Conservation (phyloP, 805 yeast genomes). For the Lipomyces spencermartinsiae region DNA sequence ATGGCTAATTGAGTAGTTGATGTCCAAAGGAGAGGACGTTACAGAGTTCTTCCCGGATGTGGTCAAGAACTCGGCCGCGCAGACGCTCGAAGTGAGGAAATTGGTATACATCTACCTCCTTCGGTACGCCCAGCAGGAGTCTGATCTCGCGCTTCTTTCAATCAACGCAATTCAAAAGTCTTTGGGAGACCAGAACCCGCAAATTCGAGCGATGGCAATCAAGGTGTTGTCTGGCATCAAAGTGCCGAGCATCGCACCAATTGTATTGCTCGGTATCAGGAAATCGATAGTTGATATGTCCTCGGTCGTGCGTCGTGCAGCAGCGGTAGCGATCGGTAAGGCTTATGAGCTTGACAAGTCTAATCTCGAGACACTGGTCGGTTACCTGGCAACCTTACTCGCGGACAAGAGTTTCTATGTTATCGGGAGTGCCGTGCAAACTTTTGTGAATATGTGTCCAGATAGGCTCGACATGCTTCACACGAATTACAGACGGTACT, state of each 20-base stretch:
- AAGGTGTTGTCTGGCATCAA: slow-evolving; percentile 82
- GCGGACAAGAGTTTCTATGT: slow-evolving; percentile 73
- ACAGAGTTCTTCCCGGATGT: slow-evolving; percentile 77
- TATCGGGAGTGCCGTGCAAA: slow-evolving; percentile 68
- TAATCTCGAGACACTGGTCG: slow-evolving; percentile 57
- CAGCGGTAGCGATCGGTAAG: slow-evolving; percentile 77
- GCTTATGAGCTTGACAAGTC: slow-evolving; percentile 54
- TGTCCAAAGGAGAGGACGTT: slow-evolving; percentile 51
- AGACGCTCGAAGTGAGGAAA: slow-evolving; percentile 67
- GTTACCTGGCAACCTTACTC: slow-evolving; percentile 57
- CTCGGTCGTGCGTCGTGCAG: slow-evolving; percentile 77
- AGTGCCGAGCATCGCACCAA: slow-evolving; percentile 81
- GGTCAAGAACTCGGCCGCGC: slow-evolving; percentile 81
- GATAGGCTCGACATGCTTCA: slow-evolving; percentile 72
- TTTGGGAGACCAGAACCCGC: slow-evolving; percentile 70
- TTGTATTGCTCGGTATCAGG: slow-evolving; percentile 73
- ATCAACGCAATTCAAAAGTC: slow-evolving; percentile 91
- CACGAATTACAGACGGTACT: slow-evolving; percentile 66
- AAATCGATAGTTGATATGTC: slow-evolving; percentile 73
- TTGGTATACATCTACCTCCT: slow-evolving; percentile 78
- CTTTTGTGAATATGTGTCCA: slow-evolving; percentile 60
- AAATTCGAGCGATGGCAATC: slow-evolving; percentile 72
- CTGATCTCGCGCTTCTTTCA: slow-evolving; percentile 86
- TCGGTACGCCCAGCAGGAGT: slow-evolving; percentile 80
- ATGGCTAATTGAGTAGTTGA: slow-evolving; percentile 30